phyloP scores from a whole-genome alignment of 768 basidiomycete species.

The Russula emetica region DNA sequence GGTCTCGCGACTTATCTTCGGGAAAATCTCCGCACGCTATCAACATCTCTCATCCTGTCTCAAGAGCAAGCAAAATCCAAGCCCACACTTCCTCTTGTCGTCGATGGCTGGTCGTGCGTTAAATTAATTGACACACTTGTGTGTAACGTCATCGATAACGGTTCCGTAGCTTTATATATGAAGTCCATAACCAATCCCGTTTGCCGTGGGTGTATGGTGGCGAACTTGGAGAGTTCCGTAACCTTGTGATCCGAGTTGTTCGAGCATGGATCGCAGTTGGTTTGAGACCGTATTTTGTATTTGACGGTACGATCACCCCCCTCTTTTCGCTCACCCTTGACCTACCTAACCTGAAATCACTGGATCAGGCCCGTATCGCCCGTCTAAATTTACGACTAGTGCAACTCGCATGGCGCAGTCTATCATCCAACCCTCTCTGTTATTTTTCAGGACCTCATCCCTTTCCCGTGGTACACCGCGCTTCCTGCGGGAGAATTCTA shows the following conservation, averaged over 20 bases:
- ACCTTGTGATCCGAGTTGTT: constrained; percentile 48
- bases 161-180: constrained; percentile 64
- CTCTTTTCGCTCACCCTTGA: neutral
- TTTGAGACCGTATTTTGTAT: constrained; percentile 66
- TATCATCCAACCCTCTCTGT: constrained; percentile 54
- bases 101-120: constrained; percentile 88
- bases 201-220: constrained; percentile 87
- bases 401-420: constrained; percentile 55
- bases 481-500: constrained; percentile 68
- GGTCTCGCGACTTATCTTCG: constrained; percentile 51
- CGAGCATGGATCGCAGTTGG: constrained; percentile 67
- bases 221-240: constrained; percentile 58
- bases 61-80: constrained; percentile 8
- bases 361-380: constrained; percentile 57
- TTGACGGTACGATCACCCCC: constrained; percentile 58
- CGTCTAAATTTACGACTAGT: constrained; percentile 68
- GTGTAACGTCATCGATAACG: constrained; percentile 13
- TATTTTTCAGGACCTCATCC: constrained; percentile 79
- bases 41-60: constrained; percentile 37
- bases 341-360: neutral
- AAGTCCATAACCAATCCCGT: constrained; percentile 52
- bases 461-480: constrained; percentile 57
- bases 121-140: constrained; percentile 8
- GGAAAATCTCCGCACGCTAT: constrained; percentile 42
- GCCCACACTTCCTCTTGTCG: constrained; percentile 48